Conservation (phyloP, 805 yeast genomes). For the Hanseniaspora mollemarum region DNA sequence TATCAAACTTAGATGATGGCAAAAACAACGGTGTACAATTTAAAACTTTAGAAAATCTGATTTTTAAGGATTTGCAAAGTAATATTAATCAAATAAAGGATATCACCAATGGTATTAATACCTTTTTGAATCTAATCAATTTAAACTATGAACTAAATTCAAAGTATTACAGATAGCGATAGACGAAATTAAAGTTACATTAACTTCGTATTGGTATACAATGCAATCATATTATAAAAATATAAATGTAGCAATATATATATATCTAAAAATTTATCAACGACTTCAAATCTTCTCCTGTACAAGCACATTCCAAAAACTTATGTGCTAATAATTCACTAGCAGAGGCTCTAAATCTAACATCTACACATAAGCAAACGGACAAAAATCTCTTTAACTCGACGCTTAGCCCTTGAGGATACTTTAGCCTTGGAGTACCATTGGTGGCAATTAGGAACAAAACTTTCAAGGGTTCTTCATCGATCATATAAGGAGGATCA, state of each 20-base stretch:
- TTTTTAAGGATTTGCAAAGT: not conserved
- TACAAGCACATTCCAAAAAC: conserved; percentile 55
- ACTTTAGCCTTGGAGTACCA: conserved; percentile 90
- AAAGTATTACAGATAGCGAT: not conserved
- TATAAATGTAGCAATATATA: not conserved
- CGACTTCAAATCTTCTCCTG: conserved; percentile 46
- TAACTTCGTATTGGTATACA: no score
- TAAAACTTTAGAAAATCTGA: not conserved
- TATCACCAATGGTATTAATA: not conserved
- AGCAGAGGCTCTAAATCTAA: conserved; percentile 78
- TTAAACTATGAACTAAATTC: not conserved
- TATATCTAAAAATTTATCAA: conserved; percentile 34
- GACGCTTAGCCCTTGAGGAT: conserved; percentile 70
- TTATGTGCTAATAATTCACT: conserved; percentile 73
- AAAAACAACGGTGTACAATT: no score
- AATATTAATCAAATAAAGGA: not conserved
- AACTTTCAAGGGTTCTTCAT: conserved; percentile 92
- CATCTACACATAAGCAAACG: conserved; percentile 90
- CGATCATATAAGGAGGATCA: conserved; percentile 85
- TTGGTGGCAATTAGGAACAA: conserved; percentile 88
- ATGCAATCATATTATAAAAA: no score
- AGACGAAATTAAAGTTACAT: not conserved
- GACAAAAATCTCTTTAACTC: conserved; percentile 77
- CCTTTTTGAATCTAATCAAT: not conserved
- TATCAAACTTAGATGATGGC: not conserved